A percentile compares a stretch with the other conserved stretches of the same genome.
Evolutionary conservation across 2,329 filamentous ascomycete species (phyloP).

Genomic region (Tolypocladium amazonense): DNA sequence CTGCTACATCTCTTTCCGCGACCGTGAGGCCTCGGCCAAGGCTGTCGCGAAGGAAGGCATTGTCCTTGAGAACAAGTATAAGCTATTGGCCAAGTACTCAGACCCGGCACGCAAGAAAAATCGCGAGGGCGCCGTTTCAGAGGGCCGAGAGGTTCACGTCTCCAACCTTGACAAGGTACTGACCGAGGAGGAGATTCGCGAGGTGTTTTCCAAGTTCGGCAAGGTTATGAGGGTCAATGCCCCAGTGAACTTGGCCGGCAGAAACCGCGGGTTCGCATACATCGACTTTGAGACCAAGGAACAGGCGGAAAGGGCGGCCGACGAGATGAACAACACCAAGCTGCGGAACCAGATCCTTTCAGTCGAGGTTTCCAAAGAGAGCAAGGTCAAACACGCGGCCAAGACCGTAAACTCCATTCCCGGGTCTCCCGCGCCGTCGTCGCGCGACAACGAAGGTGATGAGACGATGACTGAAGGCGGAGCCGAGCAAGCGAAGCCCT

Average conservation of each 20-base stretch:
- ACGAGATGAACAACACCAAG: conserved; percentile 60
- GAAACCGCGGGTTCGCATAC: conserved; percentile 69
- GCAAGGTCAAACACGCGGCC: conserved; percentile 45
- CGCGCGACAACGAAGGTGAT: conserved; percentile 25
- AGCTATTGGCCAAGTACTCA: conserved; percentile 71
- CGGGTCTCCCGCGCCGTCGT: conserved; percentile 23
- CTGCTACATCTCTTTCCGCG: conserved; percentile 87
- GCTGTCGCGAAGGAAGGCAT: conserved; percentile 66
- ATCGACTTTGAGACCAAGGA: conserved; percentile 64
- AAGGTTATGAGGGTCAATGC: conserved; percentile 63
- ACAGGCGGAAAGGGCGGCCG: conserved; percentile 54
- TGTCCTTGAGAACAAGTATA: conserved; percentile 55
- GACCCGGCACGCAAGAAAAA: conserved; percentile 69
- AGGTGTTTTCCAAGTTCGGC: conserved; percentile 67
- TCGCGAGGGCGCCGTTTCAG: conserved; percentile 70
- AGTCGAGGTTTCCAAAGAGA: conserved; percentile 49
- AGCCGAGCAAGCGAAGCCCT: conserved; percentile 19
- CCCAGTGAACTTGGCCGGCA: conserved; percentile 55
- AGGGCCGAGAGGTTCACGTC: conserved; percentile 78
- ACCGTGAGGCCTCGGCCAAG: conserved; percentile 53
- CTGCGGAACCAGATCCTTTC: conserved; percentile 57
- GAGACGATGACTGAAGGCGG: conserved; percentile 23
- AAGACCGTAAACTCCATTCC: conserved; percentile 26
- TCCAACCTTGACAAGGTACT: conserved; percentile 53
- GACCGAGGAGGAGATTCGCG: conserved; percentile 57